Evolutionary conservation across 345 rosid species (phyloP).

Genomic region (Camelina laxa): DNA sequence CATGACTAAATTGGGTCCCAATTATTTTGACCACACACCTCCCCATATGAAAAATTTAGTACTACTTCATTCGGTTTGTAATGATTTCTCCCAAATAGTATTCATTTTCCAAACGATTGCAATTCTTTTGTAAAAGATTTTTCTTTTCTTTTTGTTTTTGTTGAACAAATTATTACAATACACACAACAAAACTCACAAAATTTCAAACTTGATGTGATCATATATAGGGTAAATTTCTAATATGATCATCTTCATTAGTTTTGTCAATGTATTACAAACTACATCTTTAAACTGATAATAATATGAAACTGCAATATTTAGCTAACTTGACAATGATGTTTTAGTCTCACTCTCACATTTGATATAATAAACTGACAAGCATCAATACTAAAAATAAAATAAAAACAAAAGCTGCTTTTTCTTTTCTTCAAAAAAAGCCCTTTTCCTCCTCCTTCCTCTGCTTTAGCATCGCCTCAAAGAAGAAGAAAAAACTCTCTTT

Average conservation of each 20-base stretch:
- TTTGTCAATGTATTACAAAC: neutral
- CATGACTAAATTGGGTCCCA: conserved; percentile 38
- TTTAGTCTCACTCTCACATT: neutral
- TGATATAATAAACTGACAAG: conserved; percentile 11
- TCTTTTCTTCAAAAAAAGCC: conserved; percentile 28
- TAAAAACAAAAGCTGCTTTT: conserved; percentile 39
- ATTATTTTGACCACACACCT: conserved; percentile 24
- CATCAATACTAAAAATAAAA: conserved; percentile 13
- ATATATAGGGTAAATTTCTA: neutral
- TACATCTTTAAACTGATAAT: neutral
- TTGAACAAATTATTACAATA: too few relatives aligned
- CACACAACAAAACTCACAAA: neutral
- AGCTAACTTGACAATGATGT: neutral
- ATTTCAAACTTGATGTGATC: neutral
- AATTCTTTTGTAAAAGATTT: neutral
- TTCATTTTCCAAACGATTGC: neutral
- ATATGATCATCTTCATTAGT: neutral
- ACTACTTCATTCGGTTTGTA: conserved; percentile 1
- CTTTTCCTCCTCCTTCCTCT: conserved; percentile 29
- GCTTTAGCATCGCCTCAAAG: conserved; percentile 33
- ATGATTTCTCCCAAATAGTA: conserved; percentile 10
- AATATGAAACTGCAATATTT: neutral
- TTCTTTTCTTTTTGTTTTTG: too few relatives aligned
- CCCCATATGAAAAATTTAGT: conserved; percentile 12
- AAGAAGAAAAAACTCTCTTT: conserved; percentile 1